Percentiles rank a stretch among this genome's conserved stretches.
Conservation (phyloP, 371 early-diverging fungal species). For the Smittium mucronatum region DNA sequence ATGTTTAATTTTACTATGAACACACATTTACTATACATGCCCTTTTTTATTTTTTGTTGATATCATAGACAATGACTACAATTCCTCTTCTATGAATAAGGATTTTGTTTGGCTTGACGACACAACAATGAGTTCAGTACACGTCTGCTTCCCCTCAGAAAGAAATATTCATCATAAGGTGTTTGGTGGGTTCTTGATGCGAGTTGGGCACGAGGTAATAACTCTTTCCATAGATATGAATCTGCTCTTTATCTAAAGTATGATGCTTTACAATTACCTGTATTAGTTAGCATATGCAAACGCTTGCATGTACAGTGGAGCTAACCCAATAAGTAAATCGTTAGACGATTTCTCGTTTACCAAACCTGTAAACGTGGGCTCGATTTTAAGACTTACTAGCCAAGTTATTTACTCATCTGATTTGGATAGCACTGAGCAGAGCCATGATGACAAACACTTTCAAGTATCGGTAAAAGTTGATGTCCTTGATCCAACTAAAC, state of each 20-base stretch:
- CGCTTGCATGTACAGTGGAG: conserved; percentile 46
- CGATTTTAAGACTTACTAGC: conserved; percentile 53
- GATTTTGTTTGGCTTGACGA: conserved; percentile 67
- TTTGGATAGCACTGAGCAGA: conserved; percentile 20
- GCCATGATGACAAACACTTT: conserved; percentile 37
- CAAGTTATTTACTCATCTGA: conserved; percentile 45
- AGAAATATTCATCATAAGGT: conserved; percentile 87
- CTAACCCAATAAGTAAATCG: conserved; percentile 47
- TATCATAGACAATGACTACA: conserved; percentile 15
- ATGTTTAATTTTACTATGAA: too few species aligned
- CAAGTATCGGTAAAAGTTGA: conserved; percentile 65
- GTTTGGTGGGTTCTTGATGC: conserved; percentile 79
- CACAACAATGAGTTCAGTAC: conserved; percentile 55
- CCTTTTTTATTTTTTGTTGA: too few species aligned
- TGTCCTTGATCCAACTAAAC: conserved; percentile 52
- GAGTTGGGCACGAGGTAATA: conserved; percentile 49
- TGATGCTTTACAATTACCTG: too few species aligned
- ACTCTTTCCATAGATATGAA: neutral
- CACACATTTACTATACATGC: too few species aligned
- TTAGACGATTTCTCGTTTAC: conserved; percentile 81
- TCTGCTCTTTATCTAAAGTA: neutral
- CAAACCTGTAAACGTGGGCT: conserved; percentile 83
- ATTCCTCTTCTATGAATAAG: conserved; percentile 29
- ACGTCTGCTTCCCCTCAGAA: conserved; percentile 38
- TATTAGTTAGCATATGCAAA: conserved; percentile 53